Base-by-base conservation (phyloP, 805 yeast species). In the Kuraishia hungarica region DNA sequence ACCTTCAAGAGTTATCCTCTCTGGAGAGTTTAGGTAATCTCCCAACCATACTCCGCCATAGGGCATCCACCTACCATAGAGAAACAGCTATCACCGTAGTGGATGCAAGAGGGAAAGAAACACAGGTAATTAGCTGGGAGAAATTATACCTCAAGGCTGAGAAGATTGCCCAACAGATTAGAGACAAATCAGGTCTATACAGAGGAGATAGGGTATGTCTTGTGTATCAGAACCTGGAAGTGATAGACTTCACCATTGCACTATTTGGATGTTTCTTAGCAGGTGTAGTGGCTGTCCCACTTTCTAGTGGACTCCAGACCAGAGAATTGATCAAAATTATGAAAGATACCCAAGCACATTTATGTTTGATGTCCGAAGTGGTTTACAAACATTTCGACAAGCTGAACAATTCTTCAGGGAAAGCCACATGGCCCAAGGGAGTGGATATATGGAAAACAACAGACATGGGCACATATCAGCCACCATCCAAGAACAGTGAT, bases 241-340 rank as follows among this genome's bases (percentile, higher is more conserved):
- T 89, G 1, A 78, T 88, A 13, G 98, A 94, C 59, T 93, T 92
- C 66, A 80, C 89, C 0, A 81, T 88, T 1, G 96, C 98, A 0
- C 68, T 94, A 21, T 80, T 90, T 67, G 99, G 97, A 6, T 92
- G 97, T 65, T 89, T 93, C 60, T 73, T 93, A 55, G 96, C 97
- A 1, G 97, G 96, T 1, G 87, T 90, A 51, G 92, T 94, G 1
- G 98, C 98, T 0, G 93, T 94, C 4, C 99, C 99, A 0, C 83
- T 94, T 48, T 88, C 88, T 54, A 84, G 90, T 56, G 87, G 84
- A 54, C 78, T 83, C 26, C 85, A 86, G 35, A 71, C 84, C 26
- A 74, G 74, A 48, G 97, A 91, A 59, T 82, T 91, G 57, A 76
- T 82, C 15, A 84, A 82, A 57, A 86, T 92, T 39, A 81, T 92